phyloP scores from a whole-genome alignment of 2,329 filamentous ascomycete species.

The Neodidymelliopsis sp. region DNA sequence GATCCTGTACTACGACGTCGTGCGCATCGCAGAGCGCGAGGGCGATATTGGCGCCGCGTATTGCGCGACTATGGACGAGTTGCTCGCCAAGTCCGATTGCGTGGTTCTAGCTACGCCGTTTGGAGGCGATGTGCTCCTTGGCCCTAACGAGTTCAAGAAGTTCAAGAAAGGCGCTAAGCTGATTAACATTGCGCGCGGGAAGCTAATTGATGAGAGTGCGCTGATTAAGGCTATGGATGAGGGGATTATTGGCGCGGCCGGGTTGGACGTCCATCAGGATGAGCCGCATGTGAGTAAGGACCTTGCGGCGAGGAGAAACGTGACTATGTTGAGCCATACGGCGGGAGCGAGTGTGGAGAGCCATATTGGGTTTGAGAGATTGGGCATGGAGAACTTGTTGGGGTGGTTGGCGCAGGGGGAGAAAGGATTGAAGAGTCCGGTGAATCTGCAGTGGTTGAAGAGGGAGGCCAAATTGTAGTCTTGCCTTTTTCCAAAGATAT shows the following conservation, averaged over 20 bases:
- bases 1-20: constrained; percentile 69
- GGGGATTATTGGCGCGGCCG: constrained; percentile 60
- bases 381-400: constrained; percentile 72
- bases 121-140: constrained; percentile 59
- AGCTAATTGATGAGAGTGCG: constrained; percentile 70
- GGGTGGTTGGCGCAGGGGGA: constrained; percentile 62
- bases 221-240: constrained; percentile 65
- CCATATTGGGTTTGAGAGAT: constrained; percentile 70
- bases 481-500: no score
- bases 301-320: constrained; percentile 55
- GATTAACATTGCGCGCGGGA: constrained; percentile 72
- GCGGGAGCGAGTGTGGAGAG: constrained; percentile 72
- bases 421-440: constrained; percentile 64
- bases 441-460: constrained; percentile 65
- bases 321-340: constrained; percentile 71
- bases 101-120: constrained; percentile 69
- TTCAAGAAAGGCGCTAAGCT: constrained; percentile 66
- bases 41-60: constrained; percentile 60
- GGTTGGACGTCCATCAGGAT: constrained; percentile 69
- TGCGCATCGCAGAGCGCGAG: constrained; percentile 58
- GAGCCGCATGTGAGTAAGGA: constrained; percentile 64
- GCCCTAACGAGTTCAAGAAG: constrained; percentile 54
- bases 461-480: no score
- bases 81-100: constrained; percentile 65
- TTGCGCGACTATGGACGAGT: constrained; percentile 59